These are phyloP conservation scores for Nothopassalora personata DNA, from an alignment of 2,329 filamentous ascomycete genomes.

Conservation along the genomic window DNA sequence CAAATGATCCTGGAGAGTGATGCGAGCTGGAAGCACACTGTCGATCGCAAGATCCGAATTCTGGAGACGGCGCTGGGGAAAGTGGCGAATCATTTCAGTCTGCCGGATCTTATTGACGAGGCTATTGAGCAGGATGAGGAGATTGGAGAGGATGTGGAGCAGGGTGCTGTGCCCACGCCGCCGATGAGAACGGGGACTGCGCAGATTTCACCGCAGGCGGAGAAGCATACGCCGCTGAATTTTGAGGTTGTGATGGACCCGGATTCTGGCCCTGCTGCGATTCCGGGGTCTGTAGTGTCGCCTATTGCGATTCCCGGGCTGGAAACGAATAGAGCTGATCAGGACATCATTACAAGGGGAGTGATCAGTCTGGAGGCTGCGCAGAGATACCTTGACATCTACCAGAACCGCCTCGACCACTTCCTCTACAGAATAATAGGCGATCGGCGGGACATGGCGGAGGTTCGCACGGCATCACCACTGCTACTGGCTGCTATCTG, in stretches of 20 bases:
- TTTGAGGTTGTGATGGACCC: conserved; percentile 39
- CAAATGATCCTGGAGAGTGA: conserved; percentile 42
- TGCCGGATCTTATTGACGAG: conserved; percentile 21
- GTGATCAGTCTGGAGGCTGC: conserved; percentile 27
- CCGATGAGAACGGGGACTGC: conserved; percentile 3
- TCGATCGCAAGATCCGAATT: conserved; percentile 34
- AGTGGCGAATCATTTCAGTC: conserved; percentile 19
- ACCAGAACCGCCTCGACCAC: conserved; percentile 31
- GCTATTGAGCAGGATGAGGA: conserved; percentile 24
- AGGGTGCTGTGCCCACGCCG: conserved; percentile 7
- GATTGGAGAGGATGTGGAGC: conserved; percentile 12
- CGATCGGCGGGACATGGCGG: conserved; percentile 24
- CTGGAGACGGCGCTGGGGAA: conserved; percentile 35
- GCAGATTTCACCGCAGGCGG: conserved; percentile 16
- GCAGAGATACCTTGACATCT: conserved; percentile 28
- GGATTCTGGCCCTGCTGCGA: conserved; percentile 33
- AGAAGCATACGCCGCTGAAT: conserved; percentile 26
- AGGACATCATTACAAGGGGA: conserved; percentile 28
- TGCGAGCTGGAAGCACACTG: conserved; percentile 37
- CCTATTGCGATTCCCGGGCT: conserved; percentile 24
- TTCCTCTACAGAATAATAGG: conserved; percentile 33
- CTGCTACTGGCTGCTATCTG: conserved; percentile 34
- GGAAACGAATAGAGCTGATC: conserved; percentile 22
- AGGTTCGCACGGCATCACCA: conserved; percentile 30
- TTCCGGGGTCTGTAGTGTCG: conserved; percentile 30